Evolutionary conservation across 345 rosid genomes (phyloP), one percentile per base, ranked within the genome.

Genomic region (Trapa bicornis): DNA sequence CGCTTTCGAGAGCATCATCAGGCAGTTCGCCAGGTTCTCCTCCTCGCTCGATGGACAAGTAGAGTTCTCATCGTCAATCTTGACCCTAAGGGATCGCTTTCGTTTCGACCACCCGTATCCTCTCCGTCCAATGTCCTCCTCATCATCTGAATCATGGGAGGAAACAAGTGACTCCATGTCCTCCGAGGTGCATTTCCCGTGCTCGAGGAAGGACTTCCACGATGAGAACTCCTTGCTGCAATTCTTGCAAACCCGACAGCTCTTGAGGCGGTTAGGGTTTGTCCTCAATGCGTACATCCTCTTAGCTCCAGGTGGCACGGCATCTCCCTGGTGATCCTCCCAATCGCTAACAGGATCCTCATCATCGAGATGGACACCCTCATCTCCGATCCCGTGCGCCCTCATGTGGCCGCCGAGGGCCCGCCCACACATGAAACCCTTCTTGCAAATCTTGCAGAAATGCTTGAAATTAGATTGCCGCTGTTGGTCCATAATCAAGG

Each of bases 1-100:
- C 22, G 89, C 87, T 68, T 89, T 94, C 17, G 97, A 89, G 73
- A 94, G 70, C 96, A 94, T 81, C 75, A 94, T 84, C n/a, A 94
- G 85, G 66, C 96, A 91, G 74, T 86, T 91, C 45, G 97, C 99
- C 5, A 94, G 85, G 81, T 94, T 97, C 71, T 91, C 97, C 39
- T 94, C 97, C 76, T 94, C 99, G 70, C 80, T 89, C 0, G 84
- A 85, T 0, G 83, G 86, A 42, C 82, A 81, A 73, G 63, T 71
- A 0, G 78, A 65, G 57, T 70, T 74, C 45, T 64, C 41, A 15
- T 45, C 50, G 12, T 67, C 86, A 35, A 85, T 80, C 63, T 83
- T 77, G 67, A 84, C 75, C 65, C 91, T 79, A 22, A 76, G 67
- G 2, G 88, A 79, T 61, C 96, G 75, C 69, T 88, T 91, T 54